phyloP scores from a whole-genome alignment of 2,329 filamentous ascomycete species.

The Sporothrix brunneoviolacea region DNA sequence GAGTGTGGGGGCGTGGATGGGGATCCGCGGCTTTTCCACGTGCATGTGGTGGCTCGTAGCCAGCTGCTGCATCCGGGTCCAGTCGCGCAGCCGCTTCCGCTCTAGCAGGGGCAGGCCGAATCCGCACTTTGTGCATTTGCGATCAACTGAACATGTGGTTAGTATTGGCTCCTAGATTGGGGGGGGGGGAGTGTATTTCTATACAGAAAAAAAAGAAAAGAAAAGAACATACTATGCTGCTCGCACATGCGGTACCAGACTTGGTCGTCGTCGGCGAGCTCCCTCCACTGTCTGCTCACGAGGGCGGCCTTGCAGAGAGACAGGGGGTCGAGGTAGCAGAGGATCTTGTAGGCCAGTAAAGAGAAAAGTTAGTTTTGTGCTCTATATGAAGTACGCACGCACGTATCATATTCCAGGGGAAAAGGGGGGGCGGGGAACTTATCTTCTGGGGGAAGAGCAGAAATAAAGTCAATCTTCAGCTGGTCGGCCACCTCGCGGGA shows the following conservation, averaged over 20 bases:
- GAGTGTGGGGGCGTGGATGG: constrained; percentile 23
- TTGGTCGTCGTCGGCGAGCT: constrained; percentile 90
- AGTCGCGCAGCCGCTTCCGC: constrained; percentile 76
- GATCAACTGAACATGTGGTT: constrained; percentile 46
- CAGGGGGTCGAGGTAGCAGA: constrained; percentile 86
- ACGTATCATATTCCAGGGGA: too few species aligned
- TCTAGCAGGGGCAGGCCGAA: constrained; percentile 91
- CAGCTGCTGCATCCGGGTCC: constrained; percentile 76
- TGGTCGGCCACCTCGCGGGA: constrained; percentile 87
- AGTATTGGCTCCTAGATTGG: background rate
- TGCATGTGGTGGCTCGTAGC: constrained; percentile 30
- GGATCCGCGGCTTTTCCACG: constrained; percentile 20
- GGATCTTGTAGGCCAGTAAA: constrained; percentile 76
- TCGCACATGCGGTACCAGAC: constrained; percentile 99
- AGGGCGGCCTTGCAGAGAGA: constrained; percentile 94
- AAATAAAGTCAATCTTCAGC: constrained; percentile 94
- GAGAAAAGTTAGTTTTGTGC: background rate
- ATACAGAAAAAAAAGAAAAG: too few species aligned
- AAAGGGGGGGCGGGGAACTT: background rate
- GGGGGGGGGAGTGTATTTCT: too few species aligned
- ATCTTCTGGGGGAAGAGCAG: constrained; percentile 72
- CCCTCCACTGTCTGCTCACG: constrained; percentile 82
- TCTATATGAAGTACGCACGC: too few species aligned
- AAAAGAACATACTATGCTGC: constrained; percentile 52
- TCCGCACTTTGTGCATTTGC: constrained; percentile 90